A percentile compares a stretch with the other conserved stretches of the same genome.
Conservation (phyloP, 73 alveolate genomes). For the Paramecium biaurelia region DNA sequence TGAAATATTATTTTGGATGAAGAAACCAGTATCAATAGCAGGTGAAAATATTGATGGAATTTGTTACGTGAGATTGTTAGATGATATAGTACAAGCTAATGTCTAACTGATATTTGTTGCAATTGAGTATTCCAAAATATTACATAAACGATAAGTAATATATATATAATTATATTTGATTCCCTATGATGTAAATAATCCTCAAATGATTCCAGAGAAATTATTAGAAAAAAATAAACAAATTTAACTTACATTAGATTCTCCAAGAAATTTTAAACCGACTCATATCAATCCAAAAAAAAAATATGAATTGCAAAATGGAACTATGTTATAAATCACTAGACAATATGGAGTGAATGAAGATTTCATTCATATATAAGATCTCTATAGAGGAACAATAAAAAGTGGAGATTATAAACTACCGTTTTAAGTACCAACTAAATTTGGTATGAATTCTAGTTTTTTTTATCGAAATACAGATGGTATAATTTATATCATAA, state of each 20-base stretch:
- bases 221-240: neutral
- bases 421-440: neutral
- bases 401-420: neutral
- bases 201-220: conserved; percentile 9
- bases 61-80: neutral
- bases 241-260: neutral
- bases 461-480: neutral
- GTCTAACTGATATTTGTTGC: neutral
- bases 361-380: neutral
- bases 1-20: neutral
- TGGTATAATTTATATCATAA: neutral
- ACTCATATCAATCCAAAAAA: neutral
- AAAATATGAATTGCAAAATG: neutral
- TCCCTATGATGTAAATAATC: neutral
- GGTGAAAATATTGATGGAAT: conserved; percentile 14
- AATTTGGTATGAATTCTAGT: neutral
- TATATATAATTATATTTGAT: neutral
- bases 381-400: neutral
- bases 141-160: neutral
- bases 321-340: neutral
- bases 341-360: neutral
- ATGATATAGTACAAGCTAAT: neutral
- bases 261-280: neutral
- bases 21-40: neutral
- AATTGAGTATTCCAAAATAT: neutral